phyloP scores from a whole-genome alignment of 2,329 filamentous ascomycete genomes.

The Exophiala dermatitidis region DNA sequence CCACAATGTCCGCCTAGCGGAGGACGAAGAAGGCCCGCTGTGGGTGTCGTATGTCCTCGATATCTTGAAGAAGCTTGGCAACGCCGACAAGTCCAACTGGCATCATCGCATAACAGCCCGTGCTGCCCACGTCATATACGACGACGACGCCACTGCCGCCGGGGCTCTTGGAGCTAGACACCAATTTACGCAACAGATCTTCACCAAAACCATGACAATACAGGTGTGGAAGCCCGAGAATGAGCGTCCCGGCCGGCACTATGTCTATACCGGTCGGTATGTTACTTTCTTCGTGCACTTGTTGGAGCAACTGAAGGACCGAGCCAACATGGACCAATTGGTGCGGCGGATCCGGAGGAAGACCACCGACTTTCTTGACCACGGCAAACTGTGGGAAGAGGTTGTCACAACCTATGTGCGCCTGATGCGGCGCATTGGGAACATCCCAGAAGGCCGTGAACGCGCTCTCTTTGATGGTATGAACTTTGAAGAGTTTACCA shows the following conservation, averaged over 20 bases:
- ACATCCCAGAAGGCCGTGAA: conserved; percentile 55
- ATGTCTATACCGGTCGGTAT: conserved; percentile 85
- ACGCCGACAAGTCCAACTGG: conserved; percentile 87
- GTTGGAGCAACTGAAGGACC: conserved; percentile 66
- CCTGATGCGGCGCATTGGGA: conserved; percentile 51
- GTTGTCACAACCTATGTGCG: conserved; percentile 53
- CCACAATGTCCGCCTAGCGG: conserved; percentile 43
- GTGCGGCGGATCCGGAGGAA: conserved; percentile 74
- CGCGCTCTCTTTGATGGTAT: conserved; percentile 59
- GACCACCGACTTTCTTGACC: conserved; percentile 64
- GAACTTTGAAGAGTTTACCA: conserved; percentile 57
- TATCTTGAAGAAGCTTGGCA: conserved; percentile 51
- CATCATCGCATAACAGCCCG: conserved; percentile 82
- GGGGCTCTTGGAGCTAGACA: conserved; percentile 59
- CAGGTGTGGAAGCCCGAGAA: conserved; percentile 93
- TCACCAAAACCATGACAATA: conserved; percentile 90
- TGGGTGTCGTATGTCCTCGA: conserved; percentile 58
- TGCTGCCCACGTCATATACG: conserved; percentile 55
- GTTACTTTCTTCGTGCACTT: conserved; percentile 72
- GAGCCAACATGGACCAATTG: conserved; percentile 67
- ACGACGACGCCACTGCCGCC: conserved; percentile 46
- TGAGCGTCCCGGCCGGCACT: conserved; percentile 75
- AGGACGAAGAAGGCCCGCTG: conserved; percentile 44
- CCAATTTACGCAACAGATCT: conserved; percentile 74
- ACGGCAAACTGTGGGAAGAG: conserved; percentile 56